These are phyloP conservation scores for Aleurites moluccanus DNA, from an alignment of 441 rosid species.

Conservation along the genomic window DNA sequence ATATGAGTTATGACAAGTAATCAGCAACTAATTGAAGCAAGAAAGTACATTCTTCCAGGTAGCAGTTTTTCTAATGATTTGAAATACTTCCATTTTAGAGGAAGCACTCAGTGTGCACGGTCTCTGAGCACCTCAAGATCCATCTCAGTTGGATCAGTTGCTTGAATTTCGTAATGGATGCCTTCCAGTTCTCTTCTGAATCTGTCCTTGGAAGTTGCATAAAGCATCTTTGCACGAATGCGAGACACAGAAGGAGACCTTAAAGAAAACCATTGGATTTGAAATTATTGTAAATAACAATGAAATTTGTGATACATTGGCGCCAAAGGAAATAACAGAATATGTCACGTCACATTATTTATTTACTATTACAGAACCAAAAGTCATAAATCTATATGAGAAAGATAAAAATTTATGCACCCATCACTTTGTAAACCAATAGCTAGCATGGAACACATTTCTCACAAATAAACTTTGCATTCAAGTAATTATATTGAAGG, in stretches of 20 bases:
- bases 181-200: conserved; percentile 58
- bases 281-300: neutral
- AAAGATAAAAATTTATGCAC: neutral
- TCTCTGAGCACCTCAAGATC: conserved; percentile 52
- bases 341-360: neutral
- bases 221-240: conserved; percentile 53
- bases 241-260: conserved; percentile 35
- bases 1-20: conserved; percentile 6
- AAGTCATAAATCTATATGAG: neutral
- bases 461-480: neutral
- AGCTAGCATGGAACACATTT: neutral
- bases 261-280: conserved; percentile 34
- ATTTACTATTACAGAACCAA: neutral
- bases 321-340: neutral
- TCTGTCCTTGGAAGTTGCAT: conserved; percentile 59
- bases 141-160: conserved; percentile 63
- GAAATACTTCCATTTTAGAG: neutral
- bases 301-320: neutral
- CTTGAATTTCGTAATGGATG: conserved; percentile 56
- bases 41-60: neutral
- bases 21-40: conserved; percentile 16
- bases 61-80: neutral
- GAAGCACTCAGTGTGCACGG: conserved; percentile 39
- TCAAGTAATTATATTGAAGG: neutral
- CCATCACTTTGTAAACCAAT: neutral